phyloP scores from a whole-genome alignment of 106 monocot genomes.

The Dioscorea dumetorum region DNA sequence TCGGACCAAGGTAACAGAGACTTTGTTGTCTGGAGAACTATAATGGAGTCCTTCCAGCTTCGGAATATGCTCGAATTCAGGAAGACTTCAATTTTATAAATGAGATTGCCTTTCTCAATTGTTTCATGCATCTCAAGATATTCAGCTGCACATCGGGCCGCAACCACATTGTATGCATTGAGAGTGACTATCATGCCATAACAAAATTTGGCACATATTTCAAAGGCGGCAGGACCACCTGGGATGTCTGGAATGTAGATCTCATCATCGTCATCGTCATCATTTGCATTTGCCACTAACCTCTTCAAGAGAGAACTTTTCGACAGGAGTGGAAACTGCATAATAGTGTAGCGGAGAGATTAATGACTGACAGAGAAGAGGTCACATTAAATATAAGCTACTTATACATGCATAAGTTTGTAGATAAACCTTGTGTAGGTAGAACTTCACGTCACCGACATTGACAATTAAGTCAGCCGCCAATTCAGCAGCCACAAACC shows the following conservation, averaged over 20 bases:
- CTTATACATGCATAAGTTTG: not conserved
- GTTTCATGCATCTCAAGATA: slow-evolving; percentile 75
- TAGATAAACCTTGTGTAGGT: slow-evolving; percentile 57
- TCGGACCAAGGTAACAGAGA: slow-evolving; percentile 49
- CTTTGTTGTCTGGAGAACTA: slow-evolving; percentile 60
- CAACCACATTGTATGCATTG: slow-evolving; percentile 77
- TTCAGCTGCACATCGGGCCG: slow-evolving; percentile 69
- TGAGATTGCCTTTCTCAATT: slow-evolving; percentile 73
- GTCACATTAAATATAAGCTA: not conserved
- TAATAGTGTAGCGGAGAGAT: not conserved
- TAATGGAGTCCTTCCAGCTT: slow-evolving; percentile 79
- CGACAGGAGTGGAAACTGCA: slow-evolving; percentile 76
- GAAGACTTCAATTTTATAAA: slow-evolving; percentile 86
- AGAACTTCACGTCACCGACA: slow-evolving; percentile 59
- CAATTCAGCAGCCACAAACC: slow-evolving; percentile 61
- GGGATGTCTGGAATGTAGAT: slow-evolving; percentile 64
- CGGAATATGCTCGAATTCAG: slow-evolving; percentile 60
- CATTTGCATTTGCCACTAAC: slow-evolving; percentile 26
- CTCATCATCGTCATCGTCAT: slow-evolving; percentile 37
- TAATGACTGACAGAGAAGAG: not conserved
- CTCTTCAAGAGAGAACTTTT: slow-evolving; percentile 55
- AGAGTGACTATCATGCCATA: slow-evolving; percentile 83
- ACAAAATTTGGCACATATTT: slow-evolving; percentile 89
- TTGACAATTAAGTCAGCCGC: slow-evolving; percentile 57
- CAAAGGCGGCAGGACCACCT: slow-evolving; percentile 74